phyloP scores from a whole-genome alignment of 139 green algal genomes.

The Chlamydomonas sp. region DNA sequence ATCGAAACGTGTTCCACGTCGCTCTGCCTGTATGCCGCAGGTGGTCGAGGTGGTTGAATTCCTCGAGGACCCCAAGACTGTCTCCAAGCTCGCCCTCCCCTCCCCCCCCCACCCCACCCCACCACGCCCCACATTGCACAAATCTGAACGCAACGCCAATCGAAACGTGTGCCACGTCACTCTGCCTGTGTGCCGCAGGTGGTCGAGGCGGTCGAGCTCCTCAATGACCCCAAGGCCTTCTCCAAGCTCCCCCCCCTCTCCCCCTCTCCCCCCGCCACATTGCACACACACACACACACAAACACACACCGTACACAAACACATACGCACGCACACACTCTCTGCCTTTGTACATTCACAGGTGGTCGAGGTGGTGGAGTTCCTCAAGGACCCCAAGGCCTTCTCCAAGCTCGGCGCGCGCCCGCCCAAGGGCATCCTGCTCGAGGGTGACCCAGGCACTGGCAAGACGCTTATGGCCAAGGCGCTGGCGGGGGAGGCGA shows the following conservation, averaged over 20 bases:
- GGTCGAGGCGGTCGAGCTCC: conserved; percentile 13
- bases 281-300: too few species aligned
- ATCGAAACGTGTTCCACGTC: too few species aligned
- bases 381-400: conserved; percentile 82
- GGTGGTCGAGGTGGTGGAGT: conserved; percentile 23
- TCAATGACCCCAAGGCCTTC: conserved; percentile 82
- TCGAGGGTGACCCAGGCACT: conserved; percentile 79
- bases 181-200: conserved; percentile 10
- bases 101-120: too few species aligned
- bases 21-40: conserved; percentile 3
- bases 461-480: conserved; percentile 93
- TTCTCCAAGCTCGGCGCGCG: conserved; percentile 71
- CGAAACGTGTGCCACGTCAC: too few species aligned
- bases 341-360: neutral
- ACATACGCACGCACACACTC: too few species aligned
- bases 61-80: conserved; percentile 82
- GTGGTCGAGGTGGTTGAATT: conserved; percentile 42
- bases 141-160: too few species aligned
- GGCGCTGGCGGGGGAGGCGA: conserved; percentile 62
- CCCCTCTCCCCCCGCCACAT: too few species aligned
- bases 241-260: conserved; percentile 56
- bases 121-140: too few species aligned
- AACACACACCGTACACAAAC: too few species aligned
- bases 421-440: conserved; percentile 91
- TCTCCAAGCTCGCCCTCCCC: conserved; percentile 60